Base-by-base conservation (phyloP, 306 rosid species). In the Fagus crenata region DNA sequence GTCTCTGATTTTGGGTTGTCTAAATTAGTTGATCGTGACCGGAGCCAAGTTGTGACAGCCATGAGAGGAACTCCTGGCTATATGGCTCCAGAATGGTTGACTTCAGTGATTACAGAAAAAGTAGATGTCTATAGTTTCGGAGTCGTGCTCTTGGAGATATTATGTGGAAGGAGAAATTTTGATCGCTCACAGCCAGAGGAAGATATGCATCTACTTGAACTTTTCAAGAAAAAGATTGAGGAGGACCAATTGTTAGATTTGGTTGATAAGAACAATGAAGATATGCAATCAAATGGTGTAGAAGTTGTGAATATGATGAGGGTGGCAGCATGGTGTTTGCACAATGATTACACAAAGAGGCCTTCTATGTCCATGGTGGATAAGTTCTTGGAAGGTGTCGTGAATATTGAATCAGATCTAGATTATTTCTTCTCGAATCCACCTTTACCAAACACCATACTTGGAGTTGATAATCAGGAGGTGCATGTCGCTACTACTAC, bases 31-130 rank as follows among this genome's bases (percentile, higher is more conserved):
- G 74, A 69, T 1, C 6, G 32, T 3, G 55, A 72, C 36, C 43
- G 51, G 1, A 72, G 75, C 39, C 37, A 72, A 72, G 59, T 72
- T 2, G 2, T 72, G 28, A 53, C 75, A 49, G 49, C 59, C 9
- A 49, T 53, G 46, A 72, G 36, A 49, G 75, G 75, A 1, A 72
- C 75, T 9, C 59, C 41, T 6, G 75, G 60, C 58, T 71, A 71
- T 49, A 22, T 71, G 59, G 60, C 75, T 71, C 75, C 60, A 46
- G 75, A 72, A 35, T 72, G 64, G 75, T 15, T 40, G 18, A 72
- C 33, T 39, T 72, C 75, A 0, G 0, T 49, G 9, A 72, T 72
- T 4, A 72, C 75, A 1, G 75, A 72, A 53, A 72, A 72, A 13
- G 75, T 72, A 53, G 63, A 72, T 35, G 75, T 72, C 5, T 72